Evolutionary conservation across 345 rosid species (phyloP), one percentile per base, ranked within the genome.

Genomic region (Citrus sp.): DNA sequence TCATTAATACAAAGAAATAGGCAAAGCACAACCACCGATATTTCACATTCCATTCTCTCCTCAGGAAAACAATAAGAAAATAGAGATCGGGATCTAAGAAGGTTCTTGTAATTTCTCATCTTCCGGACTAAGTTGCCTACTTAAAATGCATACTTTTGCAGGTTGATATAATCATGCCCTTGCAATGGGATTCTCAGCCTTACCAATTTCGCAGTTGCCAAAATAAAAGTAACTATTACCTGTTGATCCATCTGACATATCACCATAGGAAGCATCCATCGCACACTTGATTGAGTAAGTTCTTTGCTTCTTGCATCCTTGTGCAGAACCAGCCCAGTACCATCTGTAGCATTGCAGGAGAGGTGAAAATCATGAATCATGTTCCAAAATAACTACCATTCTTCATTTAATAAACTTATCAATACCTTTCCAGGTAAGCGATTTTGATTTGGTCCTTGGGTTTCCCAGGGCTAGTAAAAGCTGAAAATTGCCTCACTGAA

Each of bases 231-330:
- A 66, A 38, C 70, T 32, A 32, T 54, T 87, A 90, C 94, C 94
- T 76, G 85, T 34, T 78, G 91, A 81, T 72, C 86, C 87, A 73
- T 88, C 84, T 16, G 89, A 81, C 79, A 81, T 77, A 79, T 92
- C 96, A 72, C 94, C 92, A 80, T 75, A 89, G 55, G 98, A 92
- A 87, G 99, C 93, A 85, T 84, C 91, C 94, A 86, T 91, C 49
- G 95, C 91, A 83, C 88, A 87, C 68, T 73, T 87, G 59, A 89
- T 82, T 73, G 85, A 16, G 38, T 64, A 66, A 79, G 77, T 74
- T 67, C 46, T 79, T 37, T 67, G 73, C 58, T 59, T 67, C 49
- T 75, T 83, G 84, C 86, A 81, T 75, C 81, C 79, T 76, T 54
- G 83, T 12, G 56, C 62, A 55, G 82, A 86, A 83, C 82, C 78